A percentile compares a stretch with the other conserved stretches of the same genome.
Conservation (phyloP, 2,329 filamentous ascomycete genomes). For the Bipolaris bicolor region DNA sequence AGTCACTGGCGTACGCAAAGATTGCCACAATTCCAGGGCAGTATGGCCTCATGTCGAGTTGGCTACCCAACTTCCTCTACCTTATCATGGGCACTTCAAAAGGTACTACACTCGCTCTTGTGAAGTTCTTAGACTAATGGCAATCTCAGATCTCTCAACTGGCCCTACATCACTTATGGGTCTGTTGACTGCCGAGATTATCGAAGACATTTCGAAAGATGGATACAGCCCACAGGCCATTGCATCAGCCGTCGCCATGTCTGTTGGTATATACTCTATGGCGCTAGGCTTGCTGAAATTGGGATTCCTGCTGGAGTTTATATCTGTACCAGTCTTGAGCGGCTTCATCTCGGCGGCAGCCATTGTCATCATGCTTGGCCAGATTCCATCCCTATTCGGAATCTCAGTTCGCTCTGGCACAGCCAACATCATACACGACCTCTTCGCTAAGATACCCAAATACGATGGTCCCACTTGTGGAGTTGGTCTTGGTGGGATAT, state of each 20-base stretch:
- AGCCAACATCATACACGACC: conserved; percentile 64
- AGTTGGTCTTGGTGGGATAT: conserved; percentile 64
- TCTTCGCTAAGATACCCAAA: conserved; percentile 62
- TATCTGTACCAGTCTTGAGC: conserved; percentile 67
- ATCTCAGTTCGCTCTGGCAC: conserved; percentile 59
- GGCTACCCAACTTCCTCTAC: conserved; percentile 92
- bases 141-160: conserved; percentile 64
- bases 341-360: conserved; percentile 72
- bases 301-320: conserved; percentile 69
- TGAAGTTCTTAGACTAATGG: conserved; percentile 43
- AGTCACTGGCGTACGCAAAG: conserved; percentile 97
- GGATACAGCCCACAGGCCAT: conserved; percentile 61
- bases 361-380: conserved; percentile 69
- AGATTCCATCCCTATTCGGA: conserved; percentile 67
- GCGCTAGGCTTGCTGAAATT: conserved; percentile 66
- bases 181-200: conserved; percentile 66
- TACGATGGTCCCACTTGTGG: conserved; percentile 65
- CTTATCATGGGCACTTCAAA: conserved; percentile 85
- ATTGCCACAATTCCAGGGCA: conserved; percentile 84
- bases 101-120: conserved; percentile 19
- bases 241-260: conserved; percentile 66
- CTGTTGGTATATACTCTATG: conserved; percentile 67
- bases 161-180: conserved; percentile 70
- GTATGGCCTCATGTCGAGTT: conserved; percentile 89
- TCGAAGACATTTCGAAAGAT: conserved; percentile 59